Evolutionary conservation across 2,329 filamentous ascomycete genomes (phyloP).

Genomic region (Ophiocordyceps camponoti-saundersi): DNA sequence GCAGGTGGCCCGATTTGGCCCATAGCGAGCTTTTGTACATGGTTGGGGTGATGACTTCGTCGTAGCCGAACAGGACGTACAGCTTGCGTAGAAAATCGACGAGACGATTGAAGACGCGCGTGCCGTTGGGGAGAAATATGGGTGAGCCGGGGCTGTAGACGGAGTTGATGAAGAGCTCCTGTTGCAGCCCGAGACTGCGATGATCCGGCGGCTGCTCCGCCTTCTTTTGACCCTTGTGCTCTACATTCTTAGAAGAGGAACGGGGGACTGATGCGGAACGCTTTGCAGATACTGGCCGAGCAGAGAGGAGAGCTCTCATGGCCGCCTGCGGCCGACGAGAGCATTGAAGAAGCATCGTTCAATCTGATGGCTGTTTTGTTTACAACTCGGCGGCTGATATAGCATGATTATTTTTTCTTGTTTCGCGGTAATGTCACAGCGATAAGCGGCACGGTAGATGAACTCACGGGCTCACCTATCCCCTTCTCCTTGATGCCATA

Average conservation of each 20-base stretch:
- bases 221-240: slow-evolving; percentile 5
- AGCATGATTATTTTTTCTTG: too few relatives aligned
- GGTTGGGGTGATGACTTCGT: slow-evolving; percentile 76
- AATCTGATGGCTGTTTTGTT: too few relatives aligned
- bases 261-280: background rate
- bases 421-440: too few relatives aligned
- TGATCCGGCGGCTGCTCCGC: slow-evolving; percentile 31
- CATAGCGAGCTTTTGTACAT: slow-evolving; percentile 83
- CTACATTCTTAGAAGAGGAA: slow-evolving; percentile 7
- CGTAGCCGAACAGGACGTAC: slow-evolving; percentile 70
- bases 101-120: slow-evolving; percentile 70
- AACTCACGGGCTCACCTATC: too few relatives aligned
- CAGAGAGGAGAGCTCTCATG: background rate
- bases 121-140: slow-evolving; percentile 67
- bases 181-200: slow-evolving; percentile 41
- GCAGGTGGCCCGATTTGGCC: slow-evolving; percentile 73
- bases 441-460: too few relatives aligned
- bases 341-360: background rate
- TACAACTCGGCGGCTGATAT: too few relatives aligned
- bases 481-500: too few relatives aligned
- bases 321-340: background rate
- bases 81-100: slow-evolving; percentile 68
- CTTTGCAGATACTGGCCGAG: background rate
- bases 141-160: slow-evolving; percentile 72
- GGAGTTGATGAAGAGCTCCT: slow-evolving; percentile 66